Base-by-base conservation (phyloP, 495 filamentous ascomycete genomes). In the Neurospora tetrasperma region DNA sequence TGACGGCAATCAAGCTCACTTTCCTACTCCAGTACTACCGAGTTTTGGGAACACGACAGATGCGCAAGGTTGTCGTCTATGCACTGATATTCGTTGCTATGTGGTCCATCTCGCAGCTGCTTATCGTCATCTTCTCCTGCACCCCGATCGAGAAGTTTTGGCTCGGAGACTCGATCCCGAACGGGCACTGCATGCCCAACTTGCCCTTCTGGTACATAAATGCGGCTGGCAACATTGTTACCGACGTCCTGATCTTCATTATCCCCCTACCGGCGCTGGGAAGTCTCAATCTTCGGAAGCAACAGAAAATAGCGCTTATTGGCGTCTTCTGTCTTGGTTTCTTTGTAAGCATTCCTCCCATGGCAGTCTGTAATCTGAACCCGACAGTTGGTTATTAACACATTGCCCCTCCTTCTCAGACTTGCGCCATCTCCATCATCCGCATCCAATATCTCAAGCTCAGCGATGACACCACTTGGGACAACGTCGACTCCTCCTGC, bases 401-500 rank as follows among this genome's bases (percentile, higher is more conserved):
- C 42, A 16, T 41, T 16, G 11, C 5, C 42, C 42, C 18, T 8
- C 4, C 5, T 69, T 14, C 23, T 12, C 73, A 88, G 73, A 87
- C 85, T 1, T 80, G 86, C 70, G 85, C 89, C 71, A 85, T 89
- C 73, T 89, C 87, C 1, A 83, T 90, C 41, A 85, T 88, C 73
- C 85, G 85, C 70, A 84, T 89, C 74, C 79, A 85, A 23, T 83
- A 83, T 82, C 78, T 85, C 78, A 38, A 87, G 73, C 76, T 84
- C 46, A 83, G 82, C 44, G 76, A 74, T 2, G 87, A 89, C 70
- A 80, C 83, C 71, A 87, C 87, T 5, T 87, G 86, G 77, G 85
- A 90, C 74, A 89, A 88, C 76, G 84, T 89, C 59, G 84, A 85
- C 68, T 84, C 86, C 1, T 88, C 88, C 0, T 86, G 85, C 72